phyloP scores from a whole-genome alignment of 1,284 basidiomycete genomes.

The Wallemia hederae region DNA sequence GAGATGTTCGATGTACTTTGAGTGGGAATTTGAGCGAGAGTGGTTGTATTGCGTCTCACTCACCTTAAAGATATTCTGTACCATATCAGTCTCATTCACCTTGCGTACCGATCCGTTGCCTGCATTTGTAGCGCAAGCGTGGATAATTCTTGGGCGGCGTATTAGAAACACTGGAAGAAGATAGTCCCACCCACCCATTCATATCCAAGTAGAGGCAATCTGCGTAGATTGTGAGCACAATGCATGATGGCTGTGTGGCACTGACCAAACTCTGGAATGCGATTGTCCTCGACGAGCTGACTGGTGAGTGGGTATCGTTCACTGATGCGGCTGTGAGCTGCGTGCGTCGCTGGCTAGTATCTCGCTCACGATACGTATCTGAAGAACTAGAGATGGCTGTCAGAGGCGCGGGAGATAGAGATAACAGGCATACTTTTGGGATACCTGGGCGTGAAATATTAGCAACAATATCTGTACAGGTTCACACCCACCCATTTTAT shows the following conservation, averaged over 20 bases:
- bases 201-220: slow-evolving; percentile 83
- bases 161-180: not conserved
- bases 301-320: slow-evolving; percentile 96
- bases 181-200: slow-evolving; percentile 22
- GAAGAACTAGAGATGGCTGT: slow-evolving; percentile 28
- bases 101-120: not conserved
- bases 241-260: slow-evolving; percentile 2
- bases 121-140: not conserved
- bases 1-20: slow-evolving; percentile 64
- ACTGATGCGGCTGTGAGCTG: slow-evolving; percentile 17
- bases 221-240: slow-evolving; percentile 12
- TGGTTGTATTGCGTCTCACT: no score
- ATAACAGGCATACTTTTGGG: not conserved
- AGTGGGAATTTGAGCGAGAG: no score
- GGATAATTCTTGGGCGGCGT: not conserved
- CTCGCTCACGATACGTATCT: slow-evolving; percentile 40
- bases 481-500: not conserved
- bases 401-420: not conserved
- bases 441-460: not conserved
- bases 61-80: not conserved
- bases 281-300: slow-evolving; percentile 84
- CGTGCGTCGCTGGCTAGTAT: not conserved
- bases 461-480: not conserved
- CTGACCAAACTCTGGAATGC: slow-evolving; percentile 73
- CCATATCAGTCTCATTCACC: not conserved